phyloP scores from a whole-genome alignment of 2,329 filamentous ascomycete species.

The Aspergillus arachidicola region DNA sequence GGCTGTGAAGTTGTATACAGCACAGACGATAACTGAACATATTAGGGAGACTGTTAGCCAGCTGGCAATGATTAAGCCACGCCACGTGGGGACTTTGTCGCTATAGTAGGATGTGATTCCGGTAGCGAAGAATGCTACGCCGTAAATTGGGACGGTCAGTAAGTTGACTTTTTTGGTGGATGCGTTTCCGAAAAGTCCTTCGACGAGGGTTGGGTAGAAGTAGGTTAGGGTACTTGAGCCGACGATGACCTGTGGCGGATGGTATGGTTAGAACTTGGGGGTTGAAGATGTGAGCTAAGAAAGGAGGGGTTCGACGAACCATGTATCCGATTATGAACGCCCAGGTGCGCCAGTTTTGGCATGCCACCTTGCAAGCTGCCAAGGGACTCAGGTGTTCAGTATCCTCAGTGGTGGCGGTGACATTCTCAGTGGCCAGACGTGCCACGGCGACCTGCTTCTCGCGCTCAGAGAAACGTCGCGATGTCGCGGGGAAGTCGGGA shows the following conservation, averaged over 20 bases:
- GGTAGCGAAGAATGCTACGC: constrained; percentile 54
- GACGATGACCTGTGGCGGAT: constrained; percentile 33
- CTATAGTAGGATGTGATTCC: constrained; percentile 50
- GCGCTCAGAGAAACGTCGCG: constrained; percentile 40
- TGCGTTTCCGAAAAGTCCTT: constrained; percentile 26
- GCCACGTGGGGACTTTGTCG: constrained; percentile 49
- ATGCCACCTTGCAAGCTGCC: constrained; percentile 21
- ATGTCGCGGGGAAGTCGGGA: constrained; percentile 54
- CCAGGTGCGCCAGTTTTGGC: constrained; percentile 41
- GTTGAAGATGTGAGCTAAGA: not conserved
- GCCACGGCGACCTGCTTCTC: constrained; percentile 27
- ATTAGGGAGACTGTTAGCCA: constrained; percentile 50
- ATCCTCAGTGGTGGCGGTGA: constrained; percentile 20
- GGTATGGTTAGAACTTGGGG: too few species aligned
- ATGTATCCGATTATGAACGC: constrained; percentile 47
- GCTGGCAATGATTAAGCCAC: constrained; percentile 52
- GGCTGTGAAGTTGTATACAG: constrained; percentile 54
- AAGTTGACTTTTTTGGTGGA: constrained; percentile 27
- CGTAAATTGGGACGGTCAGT: constrained; percentile 55
- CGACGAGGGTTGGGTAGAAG: constrained; percentile 36
- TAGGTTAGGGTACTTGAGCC: constrained; percentile 38
- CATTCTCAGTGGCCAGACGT: constrained; percentile 24
- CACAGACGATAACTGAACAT: constrained; percentile 45
- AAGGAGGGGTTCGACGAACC: not conserved
- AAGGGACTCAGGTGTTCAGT: constrained; percentile 17